Evolutionary conservation across 2,329 filamentous ascomycete genomes (phyloP), one percentile per base, ranked within the genome.

Genomic region (Fusarium ambrosium): DNA sequence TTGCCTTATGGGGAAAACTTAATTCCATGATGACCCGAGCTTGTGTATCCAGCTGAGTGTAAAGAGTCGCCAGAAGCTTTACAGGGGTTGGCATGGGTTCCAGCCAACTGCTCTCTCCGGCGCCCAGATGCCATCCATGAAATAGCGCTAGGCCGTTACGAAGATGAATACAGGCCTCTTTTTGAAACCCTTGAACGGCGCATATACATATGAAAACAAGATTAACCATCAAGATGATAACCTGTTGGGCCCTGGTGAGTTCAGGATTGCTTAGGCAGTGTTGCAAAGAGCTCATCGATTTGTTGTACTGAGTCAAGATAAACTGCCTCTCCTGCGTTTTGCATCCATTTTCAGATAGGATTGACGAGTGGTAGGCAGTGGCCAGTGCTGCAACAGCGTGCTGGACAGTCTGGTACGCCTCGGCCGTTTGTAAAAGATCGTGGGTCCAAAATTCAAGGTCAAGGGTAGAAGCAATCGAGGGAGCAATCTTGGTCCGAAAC

Each of bases 31-130:
- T 29, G 3, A 55, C n/a, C 1, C 66, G 62, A 8, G 61, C 66
- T 64, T 69, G 66, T 24, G 66, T 61, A 24, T 69, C 62, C 27
- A 55, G 37, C 27, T 61, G 55, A 16, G 66, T 69, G 22, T 69
- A 65, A 3, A 59, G 16, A 37, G 53, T 56, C 14, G 53, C 34
- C 8, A 69, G 20, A 6, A 36, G 27, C 24, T 18, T 55, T 3
- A 53, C 55, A 3, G 62, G n/a, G 4, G 45, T 45, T n/a, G 10
- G 43, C 36, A 36, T 48, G 4, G n/a, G 14, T 24, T 13, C 39
- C 5, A 18, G 27, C 16, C 16, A 16, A 32, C 9, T 9, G n/a
- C 10, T 22, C 10, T 61, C 27, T 2, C 1, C 3, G 4, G 14
- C 29, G 4, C 27, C 62, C n/a, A 61, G 56, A 22, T 61, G 24